These are phyloP conservation scores for Lactarius deliciosus DNA, from an alignment of 768 basidiomycete species.

Conservation along the genomic window DNA sequence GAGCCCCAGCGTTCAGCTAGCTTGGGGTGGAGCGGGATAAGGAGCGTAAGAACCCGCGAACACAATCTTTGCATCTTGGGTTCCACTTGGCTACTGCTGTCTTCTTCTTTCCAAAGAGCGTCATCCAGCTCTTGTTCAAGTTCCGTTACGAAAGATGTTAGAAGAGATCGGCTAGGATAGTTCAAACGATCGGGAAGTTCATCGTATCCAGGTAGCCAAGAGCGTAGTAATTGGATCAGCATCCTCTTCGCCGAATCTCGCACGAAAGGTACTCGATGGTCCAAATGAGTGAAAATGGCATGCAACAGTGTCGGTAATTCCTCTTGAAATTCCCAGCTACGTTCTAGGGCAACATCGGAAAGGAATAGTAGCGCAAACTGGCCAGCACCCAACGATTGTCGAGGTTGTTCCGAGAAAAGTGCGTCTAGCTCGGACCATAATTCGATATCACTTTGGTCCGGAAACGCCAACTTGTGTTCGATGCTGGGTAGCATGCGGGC, in stretches of 20 bases:
- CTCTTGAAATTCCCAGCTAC: slow-evolving; percentile 69
- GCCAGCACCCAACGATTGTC: slow-evolving; percentile 71
- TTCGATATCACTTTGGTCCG: slow-evolving; percentile 65
- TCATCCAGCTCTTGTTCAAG: slow-evolving; percentile 59
- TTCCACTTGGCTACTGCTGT: slow-evolving; percentile 52
- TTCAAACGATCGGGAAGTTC: slow-evolving; percentile 61
- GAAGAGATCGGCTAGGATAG: slow-evolving; percentile 45
- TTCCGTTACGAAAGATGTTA: slow-evolving; percentile 51
- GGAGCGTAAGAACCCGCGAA: slow-evolving; percentile 59
- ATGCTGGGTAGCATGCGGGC: slow-evolving; percentile 77
- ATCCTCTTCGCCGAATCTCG: slow-evolving; percentile 71
- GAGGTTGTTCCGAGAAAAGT: slow-evolving; percentile 69
- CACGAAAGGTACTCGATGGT: slow-evolving; percentile 69
- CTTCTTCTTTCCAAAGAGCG: slow-evolving; percentile 74
- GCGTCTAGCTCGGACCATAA: slow-evolving; percentile 79
- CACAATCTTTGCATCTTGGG: slow-evolving; percentile 71
- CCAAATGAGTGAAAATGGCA: slow-evolving; percentile 77
- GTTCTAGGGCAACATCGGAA: slow-evolving; percentile 70
- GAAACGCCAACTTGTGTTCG: slow-evolving; percentile 65
- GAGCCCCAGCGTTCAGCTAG: slow-evolving; percentile 77
- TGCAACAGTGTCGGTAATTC: slow-evolving; percentile 77
- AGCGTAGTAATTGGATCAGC: slow-evolving; percentile 80
- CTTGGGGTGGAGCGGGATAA: slow-evolving; percentile 69
- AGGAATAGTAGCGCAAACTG: slow-evolving; percentile 89
- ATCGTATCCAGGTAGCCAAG: slow-evolving; percentile 78